Percentiles rank a stretch among this genome's conserved stretches.
These are phyloP conservation scores for Wickerhamomyces rabaulensis DNA, from an alignment of 805 yeast genomes.

Conservation along the genomic window DNA sequence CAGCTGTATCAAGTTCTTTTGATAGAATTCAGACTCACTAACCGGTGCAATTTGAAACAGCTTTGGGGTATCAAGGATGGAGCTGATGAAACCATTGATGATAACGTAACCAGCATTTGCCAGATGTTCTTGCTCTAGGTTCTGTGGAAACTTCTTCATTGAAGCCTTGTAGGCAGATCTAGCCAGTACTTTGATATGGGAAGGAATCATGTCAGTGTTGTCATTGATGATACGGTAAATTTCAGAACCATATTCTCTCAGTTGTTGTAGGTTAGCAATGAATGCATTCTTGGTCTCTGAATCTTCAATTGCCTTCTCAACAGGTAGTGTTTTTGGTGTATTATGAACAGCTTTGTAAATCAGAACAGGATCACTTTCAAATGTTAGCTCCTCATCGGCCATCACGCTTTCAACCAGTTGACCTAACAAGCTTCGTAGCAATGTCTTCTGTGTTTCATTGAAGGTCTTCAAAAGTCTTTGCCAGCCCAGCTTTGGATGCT, in stretches of 20 bases:
- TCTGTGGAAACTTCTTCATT: slow-evolving; percentile 49
- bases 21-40: slow-evolving; percentile 11
- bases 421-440: slow-evolving; percentile 29
- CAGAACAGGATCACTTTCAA: slow-evolving; percentile 75
- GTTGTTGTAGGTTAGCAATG: slow-evolving; percentile 63
- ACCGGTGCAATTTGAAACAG: slow-evolving; percentile 45
- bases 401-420: slow-evolving; percentile 32
- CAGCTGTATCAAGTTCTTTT: slow-evolving; percentile 50
- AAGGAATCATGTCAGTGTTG: slow-evolving; percentile 43
- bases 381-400: slow-evolving; percentile 39
- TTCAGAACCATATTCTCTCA: slow-evolving; percentile 67
- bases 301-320: slow-evolving; percentile 74
- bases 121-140: slow-evolving; percentile 51
- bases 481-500: slow-evolving; percentile 31
- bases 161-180: slow-evolving; percentile 36
- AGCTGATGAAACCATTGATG: slow-evolving; percentile 45
- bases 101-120: slow-evolving; percentile 66
- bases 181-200: slow-evolving; percentile 52
- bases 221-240: slow-evolving; percentile 48
- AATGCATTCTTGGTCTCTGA: slow-evolving; percentile 66
- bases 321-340: slow-evolving; percentile 36
- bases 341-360: slow-evolving; percentile 42
- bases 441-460: slow-evolving; percentile 32
- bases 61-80: slow-evolving; percentile 47
- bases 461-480: slow-evolving; percentile 35